Evolutionary conservation across 176 grass and related monocot species (phyloP).

Genomic region (Pontederia paniculata): DNA sequence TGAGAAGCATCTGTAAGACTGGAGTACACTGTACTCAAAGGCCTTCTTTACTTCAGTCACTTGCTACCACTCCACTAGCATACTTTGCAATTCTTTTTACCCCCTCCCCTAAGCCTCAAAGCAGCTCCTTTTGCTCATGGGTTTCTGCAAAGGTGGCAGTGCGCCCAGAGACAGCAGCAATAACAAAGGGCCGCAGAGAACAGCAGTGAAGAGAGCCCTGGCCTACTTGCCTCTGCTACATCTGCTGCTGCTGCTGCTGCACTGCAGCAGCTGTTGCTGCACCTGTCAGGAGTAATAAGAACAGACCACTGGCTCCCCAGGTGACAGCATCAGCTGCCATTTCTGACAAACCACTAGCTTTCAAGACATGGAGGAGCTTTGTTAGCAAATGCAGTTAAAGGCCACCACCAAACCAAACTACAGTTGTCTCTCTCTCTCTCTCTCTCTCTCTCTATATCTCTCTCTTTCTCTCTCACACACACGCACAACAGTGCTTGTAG

Average conservation of each 20-base stretch:
- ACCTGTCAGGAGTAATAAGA: conserved; percentile 16
- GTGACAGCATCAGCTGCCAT: conserved; percentile 11
- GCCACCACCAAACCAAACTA: no score
- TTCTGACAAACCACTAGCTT: conserved; percentile 15
- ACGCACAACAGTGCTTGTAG: no score
- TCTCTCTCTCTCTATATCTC: no score
- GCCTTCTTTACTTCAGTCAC: neutral
- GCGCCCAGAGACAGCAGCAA: neutral
- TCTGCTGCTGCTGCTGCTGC: neutral
- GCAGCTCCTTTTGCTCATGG: conserved; percentile 4
- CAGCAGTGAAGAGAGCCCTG: neutral
- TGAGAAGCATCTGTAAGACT: conserved; percentile 12
- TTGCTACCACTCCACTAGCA: neutral
- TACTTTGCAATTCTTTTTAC: neutral
- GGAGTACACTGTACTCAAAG: conserved; percentile 19
- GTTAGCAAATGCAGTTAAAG: neutral
- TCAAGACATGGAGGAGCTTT: conserved; percentile 2
- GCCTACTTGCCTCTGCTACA: neutral
- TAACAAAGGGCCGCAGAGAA: conserved; percentile 3
- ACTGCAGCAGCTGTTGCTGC: neutral
- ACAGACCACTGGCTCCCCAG: conserved; percentile 16
- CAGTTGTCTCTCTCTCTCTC: no score
- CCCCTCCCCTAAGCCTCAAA: conserved; percentile 1
- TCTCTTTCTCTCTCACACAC: no score
- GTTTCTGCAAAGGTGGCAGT: conserved; percentile 23